Evolutionary conservation across 2,329 filamentous ascomycete species (phyloP).

Genomic region (Colletotrichum viniferum): DNA sequence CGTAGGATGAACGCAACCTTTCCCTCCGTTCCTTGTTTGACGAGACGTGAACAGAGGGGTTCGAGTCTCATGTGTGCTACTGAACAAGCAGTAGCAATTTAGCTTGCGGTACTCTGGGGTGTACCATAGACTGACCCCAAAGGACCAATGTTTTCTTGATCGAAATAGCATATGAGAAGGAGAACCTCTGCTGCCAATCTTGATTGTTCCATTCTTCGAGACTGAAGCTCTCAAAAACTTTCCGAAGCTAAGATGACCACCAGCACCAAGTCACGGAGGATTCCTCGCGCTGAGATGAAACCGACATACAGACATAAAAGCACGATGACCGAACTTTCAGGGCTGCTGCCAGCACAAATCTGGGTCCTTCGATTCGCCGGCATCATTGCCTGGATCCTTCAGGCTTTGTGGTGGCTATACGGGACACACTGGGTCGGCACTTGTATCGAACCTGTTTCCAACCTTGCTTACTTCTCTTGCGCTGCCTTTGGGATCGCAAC

Average conservation of each 20-base stretch:
- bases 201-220: neutral
- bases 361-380: neutral
- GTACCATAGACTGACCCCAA: neutral
- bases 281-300: neutral
- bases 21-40: neutral
- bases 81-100: neutral
- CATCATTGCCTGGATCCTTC: neutral
- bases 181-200: neutral
- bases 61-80: neutral
- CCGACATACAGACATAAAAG: neutral
- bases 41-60: neutral
- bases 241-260: neutral
- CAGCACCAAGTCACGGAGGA: neutral
- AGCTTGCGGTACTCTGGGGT: neutral
- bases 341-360: neutral
- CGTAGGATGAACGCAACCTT: neutral
- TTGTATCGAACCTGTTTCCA: neutral
- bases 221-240: neutral
- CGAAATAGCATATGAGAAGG: neutral
- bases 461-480: neutral
- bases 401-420: neutral
- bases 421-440: neutral
- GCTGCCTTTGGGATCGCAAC: neutral
- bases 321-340: neutral
- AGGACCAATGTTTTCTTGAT: neutral